phyloP scores from a whole-genome alignment of 2,329 filamentous ascomycete species.

The Nothomitra cinnamomea region DNA sequence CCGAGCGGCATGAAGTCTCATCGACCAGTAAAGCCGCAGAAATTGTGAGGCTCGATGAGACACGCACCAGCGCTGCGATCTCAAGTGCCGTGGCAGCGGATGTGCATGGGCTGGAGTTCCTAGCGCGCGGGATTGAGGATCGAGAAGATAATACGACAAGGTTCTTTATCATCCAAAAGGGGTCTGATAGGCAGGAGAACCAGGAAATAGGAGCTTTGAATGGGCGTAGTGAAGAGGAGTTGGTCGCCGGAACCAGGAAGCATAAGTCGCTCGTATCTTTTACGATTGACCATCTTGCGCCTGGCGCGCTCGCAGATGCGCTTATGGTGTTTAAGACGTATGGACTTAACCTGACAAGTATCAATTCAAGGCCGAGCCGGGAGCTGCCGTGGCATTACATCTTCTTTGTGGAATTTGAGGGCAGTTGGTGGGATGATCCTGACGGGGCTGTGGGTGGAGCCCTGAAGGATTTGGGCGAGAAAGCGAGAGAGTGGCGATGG shows the following conservation, averaged over 20 bases:
- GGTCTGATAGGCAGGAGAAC: background rate
- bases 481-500: conserved; percentile 49
- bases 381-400: conserved; percentile 71
- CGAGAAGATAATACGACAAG: conserved; percentile 59
- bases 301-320: conserved; percentile 70
- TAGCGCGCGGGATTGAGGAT: conserved; percentile 58
- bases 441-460: conserved; percentile 42
- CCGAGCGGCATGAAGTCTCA: conserved; percentile 68
- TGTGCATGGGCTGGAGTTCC: conserved; percentile 47
- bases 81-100: conserved; percentile 58
- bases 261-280: conserved; percentile 66
- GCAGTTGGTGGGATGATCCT: conserved; percentile 35
- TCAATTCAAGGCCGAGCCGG: conserved; percentile 70
- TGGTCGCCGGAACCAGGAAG: background rate
- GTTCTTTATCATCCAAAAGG: conserved; percentile 48
- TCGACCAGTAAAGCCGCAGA: conserved; percentile 77
- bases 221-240: conserved; percentile 2
- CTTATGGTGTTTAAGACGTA: conserved; percentile 60
- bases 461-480: conserved; percentile 37
- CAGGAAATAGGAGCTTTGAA: background rate
- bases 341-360: conserved; percentile 71
- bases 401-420: conserved; percentile 84
- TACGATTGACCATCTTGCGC: conserved; percentile 57
- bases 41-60: conserved; percentile 42
- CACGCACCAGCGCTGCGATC: conserved; percentile 56